Evolutionary conservation across 164 flowering plant species (phyloP).

Genomic region (Aristolochia fimbriata): DNA sequence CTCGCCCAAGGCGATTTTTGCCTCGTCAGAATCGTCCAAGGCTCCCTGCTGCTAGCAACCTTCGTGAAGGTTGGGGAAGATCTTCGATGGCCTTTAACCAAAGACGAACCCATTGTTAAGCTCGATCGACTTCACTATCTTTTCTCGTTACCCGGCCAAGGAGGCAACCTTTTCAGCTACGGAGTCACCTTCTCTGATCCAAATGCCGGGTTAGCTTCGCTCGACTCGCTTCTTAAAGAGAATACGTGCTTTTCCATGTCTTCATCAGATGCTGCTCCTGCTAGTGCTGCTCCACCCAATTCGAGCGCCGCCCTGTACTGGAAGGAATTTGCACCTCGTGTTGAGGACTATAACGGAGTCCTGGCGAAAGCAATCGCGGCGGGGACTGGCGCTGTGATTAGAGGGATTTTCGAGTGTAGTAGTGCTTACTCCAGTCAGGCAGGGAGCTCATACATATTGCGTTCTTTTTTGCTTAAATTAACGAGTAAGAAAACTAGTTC

Average conservation of each 20-base stretch:
- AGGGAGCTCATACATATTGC: too few relatives aligned
- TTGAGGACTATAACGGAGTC: conserved; percentile 59
- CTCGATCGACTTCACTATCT: conserved; percentile 55
- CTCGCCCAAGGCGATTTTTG: conserved; percentile 57
- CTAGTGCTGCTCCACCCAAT: conserved; percentile 16
- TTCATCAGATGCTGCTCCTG: not conserved
- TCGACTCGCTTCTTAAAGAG: conserved; percentile 57
- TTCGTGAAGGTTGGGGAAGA: conserved; percentile 51
- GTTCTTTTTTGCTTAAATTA: too few relatives aligned
- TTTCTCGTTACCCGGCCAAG: conserved; percentile 53
- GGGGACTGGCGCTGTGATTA: conserved; percentile 83
- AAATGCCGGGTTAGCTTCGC: conserved; percentile 19
- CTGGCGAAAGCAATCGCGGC: conserved; percentile 76
- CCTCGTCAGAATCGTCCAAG: conserved; percentile 29
- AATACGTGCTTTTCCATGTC: conserved; percentile 30
- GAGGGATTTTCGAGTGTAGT: conserved; percentile 71
- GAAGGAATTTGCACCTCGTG: conserved; percentile 70
- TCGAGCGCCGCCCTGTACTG: conserved; percentile 27
- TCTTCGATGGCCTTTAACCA: conserved; percentile 89
- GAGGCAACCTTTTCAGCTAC: conserved; percentile 52
- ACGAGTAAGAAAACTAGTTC: too few relatives aligned
- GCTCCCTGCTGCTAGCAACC: conserved; percentile 38
- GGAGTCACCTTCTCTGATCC: conserved; percentile 50
- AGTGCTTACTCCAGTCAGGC: conserved; percentile 46
- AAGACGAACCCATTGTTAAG: conserved; percentile 85